Conservation (phyloP, 805 yeast species). For the Candida bentonensis region DNA sequence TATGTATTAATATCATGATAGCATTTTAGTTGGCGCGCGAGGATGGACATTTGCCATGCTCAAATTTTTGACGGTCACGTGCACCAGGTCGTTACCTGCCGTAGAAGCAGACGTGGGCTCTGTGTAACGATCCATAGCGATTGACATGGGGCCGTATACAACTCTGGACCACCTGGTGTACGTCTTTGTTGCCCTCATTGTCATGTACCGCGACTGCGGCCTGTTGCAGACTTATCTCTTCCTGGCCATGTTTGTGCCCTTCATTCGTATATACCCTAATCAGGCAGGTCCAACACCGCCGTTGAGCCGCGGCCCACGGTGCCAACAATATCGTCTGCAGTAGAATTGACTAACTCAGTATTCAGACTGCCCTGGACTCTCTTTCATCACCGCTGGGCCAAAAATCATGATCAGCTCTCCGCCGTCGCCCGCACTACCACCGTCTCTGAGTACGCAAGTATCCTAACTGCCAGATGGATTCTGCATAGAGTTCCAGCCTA, state of each 20-base stretch:
- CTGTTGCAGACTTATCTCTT: background rate
- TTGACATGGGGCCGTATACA: no score
- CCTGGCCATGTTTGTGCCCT: background rate
- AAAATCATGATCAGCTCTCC: background rate
- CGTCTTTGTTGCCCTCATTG: no score
- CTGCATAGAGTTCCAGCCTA: background rate
- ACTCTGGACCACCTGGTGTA: no score
- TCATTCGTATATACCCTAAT: background rate
- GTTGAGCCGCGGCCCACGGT: no score
- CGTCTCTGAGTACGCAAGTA: background rate
- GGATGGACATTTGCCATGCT: no score
- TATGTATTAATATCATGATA: background rate
- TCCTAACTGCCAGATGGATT: background rate
- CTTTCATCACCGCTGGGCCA: background rate
- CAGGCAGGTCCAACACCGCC: background rate
- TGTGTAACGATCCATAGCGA: no score
- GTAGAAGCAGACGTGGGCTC: no score
- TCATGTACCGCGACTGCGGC: background rate
- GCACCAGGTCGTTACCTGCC: no score
- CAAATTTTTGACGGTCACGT: no score
- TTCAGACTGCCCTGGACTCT: background rate
- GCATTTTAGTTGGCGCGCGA: background rate
- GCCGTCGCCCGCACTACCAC: background rate
- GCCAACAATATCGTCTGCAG: no score
- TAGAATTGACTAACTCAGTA: background rate